Conservation (phyloP, 1,139 yeast genomes). For the Pichia inconspicua region DNA sequence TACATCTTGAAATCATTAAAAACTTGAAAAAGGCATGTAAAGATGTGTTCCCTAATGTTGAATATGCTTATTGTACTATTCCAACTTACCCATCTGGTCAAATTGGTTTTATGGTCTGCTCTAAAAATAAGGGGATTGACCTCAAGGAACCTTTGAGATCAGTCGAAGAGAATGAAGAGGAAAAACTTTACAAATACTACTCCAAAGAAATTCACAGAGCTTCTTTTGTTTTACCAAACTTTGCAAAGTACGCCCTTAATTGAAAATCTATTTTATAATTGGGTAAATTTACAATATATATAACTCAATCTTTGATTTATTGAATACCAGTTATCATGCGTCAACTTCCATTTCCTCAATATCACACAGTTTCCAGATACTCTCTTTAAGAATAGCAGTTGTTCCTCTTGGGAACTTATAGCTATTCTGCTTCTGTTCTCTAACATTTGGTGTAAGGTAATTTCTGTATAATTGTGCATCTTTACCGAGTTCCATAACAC, state of each 20-base stretch:
- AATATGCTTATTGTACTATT: conserved; percentile 79
- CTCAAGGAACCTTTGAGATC: conserved; percentile 64
- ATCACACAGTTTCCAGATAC: conserved; percentile 57
- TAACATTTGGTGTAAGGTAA: conserved; percentile 82
- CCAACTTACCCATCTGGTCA: conserved; percentile 95
- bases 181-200: conserved; percentile 65
- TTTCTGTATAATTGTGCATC: conserved; percentile 81
- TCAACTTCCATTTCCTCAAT: conserved; percentile 44
- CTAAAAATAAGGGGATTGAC: conserved; percentile 58
- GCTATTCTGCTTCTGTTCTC: conserved; percentile 71
- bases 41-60: conserved; percentile 79
- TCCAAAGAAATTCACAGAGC: conserved; percentile 75
- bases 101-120: conserved; percentile 89
- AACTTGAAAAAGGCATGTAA: conserved; percentile 68
- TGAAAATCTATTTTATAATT: not conserved
- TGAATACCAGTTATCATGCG: not conserved
- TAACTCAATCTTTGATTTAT: not conserved
- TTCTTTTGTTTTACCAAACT: conserved; percentile 79
- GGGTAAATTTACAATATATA: not conserved
- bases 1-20: conserved; percentile 72
- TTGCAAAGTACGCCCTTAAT: conserved; percentile 47
- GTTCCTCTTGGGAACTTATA: conserved; percentile 89
- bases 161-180: conserved; percentile 56
- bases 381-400: conserved; percentile 69
- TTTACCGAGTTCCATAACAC: conserved; percentile 90